Conservation (phyloP, 495 filamentous ascomycete species). For the Acidomyces sp. region DNA sequence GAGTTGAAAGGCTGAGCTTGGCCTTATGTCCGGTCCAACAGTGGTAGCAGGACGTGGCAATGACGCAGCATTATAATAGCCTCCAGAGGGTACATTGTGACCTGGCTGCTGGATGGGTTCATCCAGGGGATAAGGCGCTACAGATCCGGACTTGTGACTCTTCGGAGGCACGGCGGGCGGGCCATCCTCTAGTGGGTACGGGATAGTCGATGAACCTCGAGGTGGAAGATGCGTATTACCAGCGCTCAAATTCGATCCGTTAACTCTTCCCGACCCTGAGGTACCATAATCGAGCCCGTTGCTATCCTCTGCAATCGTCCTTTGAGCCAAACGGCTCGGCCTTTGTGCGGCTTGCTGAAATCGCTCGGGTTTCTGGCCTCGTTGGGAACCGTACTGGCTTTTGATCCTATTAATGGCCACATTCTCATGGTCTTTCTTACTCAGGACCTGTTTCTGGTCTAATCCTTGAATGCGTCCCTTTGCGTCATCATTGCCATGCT, state of each 20-base stretch:
- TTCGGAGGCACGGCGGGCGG: conserved; percentile 29
- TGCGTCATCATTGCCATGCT: conserved; percentile 87
- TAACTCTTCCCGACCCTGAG: neutral
- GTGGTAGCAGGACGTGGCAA: conserved; percentile 23
- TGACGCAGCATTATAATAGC: conserved; percentile 26
- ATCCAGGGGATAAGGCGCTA: conserved; percentile 39
- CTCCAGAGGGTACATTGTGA: conserved; percentile 30
- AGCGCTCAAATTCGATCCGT: neutral
- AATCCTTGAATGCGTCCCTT: conserved; percentile 69
- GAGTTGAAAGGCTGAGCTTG: conserved; percentile 16
- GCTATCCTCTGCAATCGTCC: conserved; percentile 35
- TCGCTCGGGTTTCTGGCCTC: conserved; percentile 54
- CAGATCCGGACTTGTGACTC: conserved; percentile 26
- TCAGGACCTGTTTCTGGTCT: conserved; percentile 70
- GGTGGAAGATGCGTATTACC: conserved; percentile 2
- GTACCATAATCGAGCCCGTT: conserved; percentile 25
- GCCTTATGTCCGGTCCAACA: conserved; percentile 23
- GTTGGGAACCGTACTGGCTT: conserved; percentile 79
- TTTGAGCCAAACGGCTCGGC: conserved; percentile 19
- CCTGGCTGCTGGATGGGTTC: conserved; percentile 26
- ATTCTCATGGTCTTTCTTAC: conserved; percentile 82
- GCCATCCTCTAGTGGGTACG: conserved; percentile 51
- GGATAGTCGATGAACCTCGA: conserved; percentile 29
- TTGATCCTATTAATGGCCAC: conserved; percentile 82
- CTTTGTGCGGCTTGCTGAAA: conserved; percentile 35